A percentile compares a stretch with the other conserved stretches of the same genome.
These are phyloP conservation scores for Apiotrichum laibachii DNA, from an alignment of 1,284 basidiomycete species.

Conservation along the genomic window DNA sequence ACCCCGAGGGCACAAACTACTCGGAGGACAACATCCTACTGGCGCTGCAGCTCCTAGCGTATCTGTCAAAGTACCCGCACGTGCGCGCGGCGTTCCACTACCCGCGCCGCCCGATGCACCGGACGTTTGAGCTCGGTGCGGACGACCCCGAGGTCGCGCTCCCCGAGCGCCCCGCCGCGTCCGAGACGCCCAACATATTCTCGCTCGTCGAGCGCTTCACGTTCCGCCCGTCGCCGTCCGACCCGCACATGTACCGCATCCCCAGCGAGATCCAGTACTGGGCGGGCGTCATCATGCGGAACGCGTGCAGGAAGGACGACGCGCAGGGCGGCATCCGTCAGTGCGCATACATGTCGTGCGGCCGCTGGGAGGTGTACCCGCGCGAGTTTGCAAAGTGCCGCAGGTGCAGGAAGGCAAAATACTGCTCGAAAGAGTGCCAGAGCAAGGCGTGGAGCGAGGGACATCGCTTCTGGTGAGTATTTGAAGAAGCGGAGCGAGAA, in stretches of 20 bases:
- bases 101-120: constrained; percentile 58
- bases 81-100: constrained; percentile 96
- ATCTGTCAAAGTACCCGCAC: constrained; percentile 96
- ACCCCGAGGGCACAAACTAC: constrained; percentile 59
- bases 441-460: constrained; percentile 96
- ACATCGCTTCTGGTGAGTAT: constrained; percentile 64
- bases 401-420: constrained; percentile 94
- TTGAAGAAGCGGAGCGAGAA: no score
- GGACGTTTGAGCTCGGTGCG: constrained; percentile 44
- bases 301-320: constrained; percentile 97
- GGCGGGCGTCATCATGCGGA: constrained; percentile 99
- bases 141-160: constrained; percentile 33
- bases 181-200: constrained; percentile 75
- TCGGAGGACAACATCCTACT: constrained; percentile 93
- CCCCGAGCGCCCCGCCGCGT: constrained; percentile 46
- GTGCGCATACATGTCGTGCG: constrained; percentile 97
- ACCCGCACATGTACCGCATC: constrained; percentile 68
- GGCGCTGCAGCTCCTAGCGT: constrained; percentile 87
- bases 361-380: constrained; percentile 88
- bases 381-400: constrained; percentile 97
- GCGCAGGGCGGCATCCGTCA: constrained; percentile 87
- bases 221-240: constrained; percentile 79
- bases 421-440: constrained; percentile 97
- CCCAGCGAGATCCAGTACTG: constrained; percentile 96
- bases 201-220: constrained; percentile 95